Evolutionary conservation across 768 basidiomycete species (phyloP).

Genomic region (Leucocoprinus sp.): DNA sequence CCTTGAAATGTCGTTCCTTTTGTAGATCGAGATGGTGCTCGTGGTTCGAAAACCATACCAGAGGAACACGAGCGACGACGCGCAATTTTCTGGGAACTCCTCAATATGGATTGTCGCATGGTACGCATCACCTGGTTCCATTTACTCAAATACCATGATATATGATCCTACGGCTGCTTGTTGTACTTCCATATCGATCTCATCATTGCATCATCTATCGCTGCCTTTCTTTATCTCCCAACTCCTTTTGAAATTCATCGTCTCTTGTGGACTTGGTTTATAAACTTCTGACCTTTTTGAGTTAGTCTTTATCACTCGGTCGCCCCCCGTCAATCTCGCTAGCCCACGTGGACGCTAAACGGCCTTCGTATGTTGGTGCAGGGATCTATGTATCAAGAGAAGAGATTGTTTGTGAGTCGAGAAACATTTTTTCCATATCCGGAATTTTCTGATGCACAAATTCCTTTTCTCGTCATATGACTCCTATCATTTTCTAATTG

Average conservation of each 20-base stretch:
- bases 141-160: not conserved
- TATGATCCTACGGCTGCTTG: slow-evolving; percentile 4
- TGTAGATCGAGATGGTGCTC: slow-evolving; percentile 59
- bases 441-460: not conserved
- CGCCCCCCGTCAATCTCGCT: slow-evolving; percentile 63
- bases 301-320: slow-evolving; percentile 60
- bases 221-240: not conserved
- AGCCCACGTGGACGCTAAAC: slow-evolving; percentile 55
- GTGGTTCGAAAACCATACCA: slow-evolving; percentile 51
- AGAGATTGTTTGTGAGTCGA: slow-evolving; percentile 40
- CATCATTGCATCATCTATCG: not conserved
- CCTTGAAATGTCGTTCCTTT: slow-evolving; percentile 12
- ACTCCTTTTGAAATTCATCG: not conserved
- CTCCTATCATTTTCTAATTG: not conserved
- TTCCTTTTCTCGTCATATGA: not conserved
- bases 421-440: not conserved
- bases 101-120: slow-evolving; percentile 66
- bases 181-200: slow-evolving; percentile 11
- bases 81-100: slow-evolving; percentile 67
- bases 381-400: slow-evolving; percentile 40
- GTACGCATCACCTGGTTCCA: slow-evolving; percentile 17
- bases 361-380: slow-evolving; percentile 40
- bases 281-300: not conserved
- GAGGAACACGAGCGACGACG: slow-evolving; percentile 66
- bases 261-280: not conserved